Percentiles rank a stretch among this genome's conserved stretches.
Evolutionary conservation across 176 grass and related monocot species (phyloP).

Genomic region (bread wheat (Triticum aestivum)): IWGSC_CS_RefSeq_v2.1 NC_057805.1:209329861-209330360

Average conservation of each 20-base stretch:
- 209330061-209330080: conserved; percentile 6
- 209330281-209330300: conserved; percentile 89
- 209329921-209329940: not conserved
- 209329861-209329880: not conserved
- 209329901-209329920: conserved; percentile 10
- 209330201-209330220: not conserved
- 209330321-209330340: conserved; percentile 92
- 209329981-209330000: not conserved
- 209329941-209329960: not conserved
- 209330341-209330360: conserved; percentile 80
- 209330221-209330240: not conserved
- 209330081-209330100: conserved; percentile 65
- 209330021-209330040: not conserved
- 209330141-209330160: conserved; percentile 83
- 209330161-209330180: conserved; percentile 55
- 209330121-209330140: conserved; percentile 83
- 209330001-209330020: not conserved
- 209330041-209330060: not conserved
- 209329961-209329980: not conserved
- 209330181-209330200: not conserved
- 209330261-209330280: conserved; percentile 72
- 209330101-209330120: conserved; percentile 67
- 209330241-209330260: conserved; percentile 65
- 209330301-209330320: conserved; percentile 91
- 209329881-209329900: not conserved